Evolutionary conservation across 345 rosid genomes (phyloP).

Genomic region (Arabidopsis arenosa): DNA sequence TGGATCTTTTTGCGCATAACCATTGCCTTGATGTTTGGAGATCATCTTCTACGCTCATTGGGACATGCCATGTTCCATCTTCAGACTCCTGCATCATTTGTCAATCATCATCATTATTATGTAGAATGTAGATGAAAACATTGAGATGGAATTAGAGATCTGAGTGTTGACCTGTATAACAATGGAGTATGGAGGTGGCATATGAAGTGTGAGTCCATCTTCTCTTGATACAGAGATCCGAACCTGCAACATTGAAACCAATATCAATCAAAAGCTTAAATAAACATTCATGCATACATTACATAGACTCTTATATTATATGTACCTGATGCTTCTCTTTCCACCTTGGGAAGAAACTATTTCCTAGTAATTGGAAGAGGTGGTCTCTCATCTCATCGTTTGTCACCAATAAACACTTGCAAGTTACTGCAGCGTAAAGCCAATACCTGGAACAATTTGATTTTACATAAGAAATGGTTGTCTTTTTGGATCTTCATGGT

Average conservation of each 20-base stretch:
- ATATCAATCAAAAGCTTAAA: background rate
- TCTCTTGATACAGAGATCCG: constrained; percentile 57
- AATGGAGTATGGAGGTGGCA: constrained; percentile 97
- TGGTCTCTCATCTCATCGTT: constrained; percentile 99
- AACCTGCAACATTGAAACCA: constrained; percentile 55
- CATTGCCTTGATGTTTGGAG: constrained; percentile 72
- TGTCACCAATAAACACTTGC: constrained; percentile 79
- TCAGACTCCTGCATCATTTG: constrained; percentile 75
- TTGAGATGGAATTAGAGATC: background rate
- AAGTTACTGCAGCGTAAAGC: constrained; percentile 93
- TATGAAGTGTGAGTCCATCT: constrained; percentile 57
- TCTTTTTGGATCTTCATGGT: background rate
- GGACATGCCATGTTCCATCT: constrained; percentile 89
- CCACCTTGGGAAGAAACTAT: constrained; percentile 95
- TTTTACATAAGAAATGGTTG: background rate
- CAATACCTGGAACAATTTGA: constrained; percentile 68
- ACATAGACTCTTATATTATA: background rate
- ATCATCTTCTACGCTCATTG: constrained; percentile 65
- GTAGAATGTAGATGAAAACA: background rate
- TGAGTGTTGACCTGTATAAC: constrained; percentile 76
- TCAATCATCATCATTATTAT: background rate
- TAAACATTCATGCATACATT: background rate
- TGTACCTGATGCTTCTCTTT: constrained; percentile 96
- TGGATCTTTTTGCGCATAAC: constrained; percentile 69
- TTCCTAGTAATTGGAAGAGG: constrained; percentile 86